Conservation (phyloP, 345 rosid genomes). For the Lenwebbia sp. region DNA sequence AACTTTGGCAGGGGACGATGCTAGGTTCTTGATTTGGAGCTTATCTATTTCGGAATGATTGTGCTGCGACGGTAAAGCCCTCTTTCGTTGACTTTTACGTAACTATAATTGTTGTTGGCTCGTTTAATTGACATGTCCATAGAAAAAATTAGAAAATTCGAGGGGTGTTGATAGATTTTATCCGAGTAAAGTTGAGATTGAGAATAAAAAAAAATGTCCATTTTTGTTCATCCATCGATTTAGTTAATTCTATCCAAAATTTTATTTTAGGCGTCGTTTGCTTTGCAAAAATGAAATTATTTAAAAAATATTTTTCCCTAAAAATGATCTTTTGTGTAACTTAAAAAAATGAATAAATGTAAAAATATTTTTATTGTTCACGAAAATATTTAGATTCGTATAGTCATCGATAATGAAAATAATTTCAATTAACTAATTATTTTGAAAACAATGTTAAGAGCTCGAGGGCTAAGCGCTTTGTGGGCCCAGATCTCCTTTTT, state of each 20-base stretch:
- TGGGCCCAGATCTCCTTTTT: neutral
- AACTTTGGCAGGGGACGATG: neutral
- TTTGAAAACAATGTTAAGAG: too few relatives aligned
- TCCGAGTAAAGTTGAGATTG: neutral
- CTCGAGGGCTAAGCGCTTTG: neutral
- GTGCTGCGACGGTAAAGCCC: too few relatives aligned
- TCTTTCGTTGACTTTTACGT: too few relatives aligned
- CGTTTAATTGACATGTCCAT: neutral
- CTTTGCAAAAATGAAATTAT: too few relatives aligned
- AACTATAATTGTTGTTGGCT: rapidly evolving
- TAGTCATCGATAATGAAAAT: too few relatives aligned
- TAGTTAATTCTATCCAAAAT: neutral
- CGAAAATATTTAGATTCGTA: too few relatives aligned
- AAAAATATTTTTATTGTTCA: too few relatives aligned
- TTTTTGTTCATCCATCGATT: neutral
- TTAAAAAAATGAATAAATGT: too few relatives aligned
- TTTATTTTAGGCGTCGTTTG: too few relatives aligned
- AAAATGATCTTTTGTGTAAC: too few relatives aligned
- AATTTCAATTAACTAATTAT: too few relatives aligned
- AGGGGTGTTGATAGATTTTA: neutral
- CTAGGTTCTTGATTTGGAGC: neutral
- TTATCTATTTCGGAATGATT: neutral
- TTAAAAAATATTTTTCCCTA: too few relatives aligned
- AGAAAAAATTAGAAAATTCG: neutral
- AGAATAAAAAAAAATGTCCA: neutral